phyloP scores from a whole-genome alignment of 2,329 filamentous ascomycete species.

The Penicillium capsulatum region DNA sequence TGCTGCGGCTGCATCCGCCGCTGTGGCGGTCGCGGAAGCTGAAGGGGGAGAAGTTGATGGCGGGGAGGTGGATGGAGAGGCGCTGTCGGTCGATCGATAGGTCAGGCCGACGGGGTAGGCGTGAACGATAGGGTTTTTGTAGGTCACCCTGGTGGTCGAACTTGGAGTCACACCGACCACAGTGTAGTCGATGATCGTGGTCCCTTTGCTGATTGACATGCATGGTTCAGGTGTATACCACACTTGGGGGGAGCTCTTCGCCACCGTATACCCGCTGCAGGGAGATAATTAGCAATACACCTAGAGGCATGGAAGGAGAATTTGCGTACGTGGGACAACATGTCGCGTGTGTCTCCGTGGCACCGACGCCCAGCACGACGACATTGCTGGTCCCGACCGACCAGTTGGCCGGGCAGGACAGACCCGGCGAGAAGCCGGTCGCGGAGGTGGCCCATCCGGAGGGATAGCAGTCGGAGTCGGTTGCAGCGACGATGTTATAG shows the following conservation, averaged over 20 bases:
- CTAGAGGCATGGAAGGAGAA: no score
- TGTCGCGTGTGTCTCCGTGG: slow-evolving; percentile 5
- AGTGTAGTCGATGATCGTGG: slow-evolving; percentile 2
- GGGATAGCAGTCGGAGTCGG: slow-evolving; percentile 6
- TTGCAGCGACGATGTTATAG: slow-evolving; percentile 7
- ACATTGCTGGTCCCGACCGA: not conserved
- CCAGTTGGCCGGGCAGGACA: slow-evolving; percentile 5
- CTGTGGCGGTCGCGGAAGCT: no score
- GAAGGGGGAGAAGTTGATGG: no score
- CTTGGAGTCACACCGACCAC: slow-evolving; percentile 4
- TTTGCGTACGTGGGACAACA: slow-evolving; percentile 8
- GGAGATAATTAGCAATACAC: not conserved
- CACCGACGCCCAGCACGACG: not conserved
- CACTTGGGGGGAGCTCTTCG: not conserved
- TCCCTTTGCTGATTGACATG: not conserved
- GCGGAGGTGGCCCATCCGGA: slow-evolving; percentile 5
- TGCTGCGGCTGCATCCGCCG: no score
- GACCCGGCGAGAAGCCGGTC: slow-evolving; percentile 6
- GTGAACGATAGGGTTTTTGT: slow-evolving; percentile 1
- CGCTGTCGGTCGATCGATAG: slow-evolving; percentile 6
- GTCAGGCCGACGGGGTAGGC: slow-evolving; percentile 5
- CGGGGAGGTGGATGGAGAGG: no score
- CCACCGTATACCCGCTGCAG: slow-evolving; percentile 2
- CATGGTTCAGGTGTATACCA: slow-evolving; percentile 8
- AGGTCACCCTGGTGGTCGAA: slow-evolving; percentile 1